phyloP scores from a whole-genome alignment of 169 alveolate genomes.

The Perkinsus marinus region DNA sequence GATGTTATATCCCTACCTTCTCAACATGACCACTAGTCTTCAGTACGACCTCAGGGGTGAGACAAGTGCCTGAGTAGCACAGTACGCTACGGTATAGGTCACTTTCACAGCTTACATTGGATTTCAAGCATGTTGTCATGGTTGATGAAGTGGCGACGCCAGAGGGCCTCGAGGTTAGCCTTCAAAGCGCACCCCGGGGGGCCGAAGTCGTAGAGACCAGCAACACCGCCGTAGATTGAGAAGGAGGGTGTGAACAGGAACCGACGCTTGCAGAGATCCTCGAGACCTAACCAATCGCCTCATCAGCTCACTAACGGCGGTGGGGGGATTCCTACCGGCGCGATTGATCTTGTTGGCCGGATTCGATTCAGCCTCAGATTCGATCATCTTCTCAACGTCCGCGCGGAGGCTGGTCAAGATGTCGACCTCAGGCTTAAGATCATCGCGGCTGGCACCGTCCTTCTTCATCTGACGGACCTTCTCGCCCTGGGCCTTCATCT shows the following conservation, averaged over 20 bases:
- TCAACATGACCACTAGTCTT: slow-evolving; percentile 94
- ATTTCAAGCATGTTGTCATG: slow-evolving; percentile 92
- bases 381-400: too few species aligned
- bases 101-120: slow-evolving; percentile 8
- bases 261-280: slow-evolving; percentile 74
- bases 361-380: too few species aligned
- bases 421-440: too few species aligned
- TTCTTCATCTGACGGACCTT: too few species aligned
- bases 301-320: too few species aligned
- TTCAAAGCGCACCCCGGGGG: slow-evolving; percentile 92
- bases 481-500: too few species aligned
- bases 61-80: slow-evolving; percentile 49
- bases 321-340: too few species aligned
- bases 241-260: slow-evolving; percentile 80
- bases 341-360: too few species aligned
- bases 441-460: too few species aligned
- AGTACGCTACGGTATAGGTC: too few species aligned
- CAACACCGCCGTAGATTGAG: slow-evolving; percentile 88
- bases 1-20: too few species aligned
- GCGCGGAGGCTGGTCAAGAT: too few species aligned
- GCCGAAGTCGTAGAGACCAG: slow-evolving; percentile 91
- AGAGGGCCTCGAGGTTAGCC: slow-evolving; percentile 73
- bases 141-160: slow-evolving; percentile 91
- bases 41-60: slow-evolving; percentile 82
- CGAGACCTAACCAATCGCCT: slow-evolving; percentile 44